Conservation (phyloP, 2,329 filamentous ascomycete species). For the Colletotrichum tofieldiae region DNA sequence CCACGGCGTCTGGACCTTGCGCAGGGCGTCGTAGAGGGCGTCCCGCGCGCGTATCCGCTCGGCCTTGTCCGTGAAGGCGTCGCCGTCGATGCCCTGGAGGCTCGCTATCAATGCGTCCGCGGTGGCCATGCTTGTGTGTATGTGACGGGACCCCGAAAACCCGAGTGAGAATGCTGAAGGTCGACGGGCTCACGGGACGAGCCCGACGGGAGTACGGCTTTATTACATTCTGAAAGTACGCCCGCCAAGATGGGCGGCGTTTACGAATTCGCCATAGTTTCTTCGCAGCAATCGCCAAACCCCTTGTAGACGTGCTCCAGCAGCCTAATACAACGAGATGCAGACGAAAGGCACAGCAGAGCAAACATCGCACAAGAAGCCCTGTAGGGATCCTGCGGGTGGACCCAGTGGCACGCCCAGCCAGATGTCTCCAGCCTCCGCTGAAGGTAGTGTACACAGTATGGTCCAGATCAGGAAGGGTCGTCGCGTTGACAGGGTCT, state of each 20-base stretch:
- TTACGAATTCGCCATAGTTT: background rate
- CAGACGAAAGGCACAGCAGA: slow-evolving; percentile 4
- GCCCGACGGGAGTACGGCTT: background rate
- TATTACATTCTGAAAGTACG: background rate
- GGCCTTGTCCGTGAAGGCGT: slow-evolving; percentile 51
- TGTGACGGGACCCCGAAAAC: background rate
- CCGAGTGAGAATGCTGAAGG: background rate
- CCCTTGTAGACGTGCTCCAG: background rate
- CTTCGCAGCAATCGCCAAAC: background rate
- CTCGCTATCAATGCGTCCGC: slow-evolving; percentile 47
- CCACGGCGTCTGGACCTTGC: slow-evolving; percentile 56
- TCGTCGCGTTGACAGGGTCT: background rate
- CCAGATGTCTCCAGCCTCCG: background rate
- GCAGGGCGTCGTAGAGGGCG: slow-evolving; percentile 50
- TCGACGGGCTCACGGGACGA: background rate
- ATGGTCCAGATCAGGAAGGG: background rate
- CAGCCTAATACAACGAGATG: background rate
- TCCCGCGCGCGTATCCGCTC: slow-evolving; percentile 53
- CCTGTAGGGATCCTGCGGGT: background rate
- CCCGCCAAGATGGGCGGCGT: background rate
- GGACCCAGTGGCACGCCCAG: background rate
- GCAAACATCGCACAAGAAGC: background rate
- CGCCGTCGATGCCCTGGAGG: slow-evolving; percentile 48
- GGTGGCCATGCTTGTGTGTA: slow-evolving; percentile 44
- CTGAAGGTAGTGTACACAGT: background rate